Evolutionary conservation across 257 asterid species (phyloP), one percentile per base, ranked within the genome.

Genomic region (Craterostigma plantagineum): DNA sequence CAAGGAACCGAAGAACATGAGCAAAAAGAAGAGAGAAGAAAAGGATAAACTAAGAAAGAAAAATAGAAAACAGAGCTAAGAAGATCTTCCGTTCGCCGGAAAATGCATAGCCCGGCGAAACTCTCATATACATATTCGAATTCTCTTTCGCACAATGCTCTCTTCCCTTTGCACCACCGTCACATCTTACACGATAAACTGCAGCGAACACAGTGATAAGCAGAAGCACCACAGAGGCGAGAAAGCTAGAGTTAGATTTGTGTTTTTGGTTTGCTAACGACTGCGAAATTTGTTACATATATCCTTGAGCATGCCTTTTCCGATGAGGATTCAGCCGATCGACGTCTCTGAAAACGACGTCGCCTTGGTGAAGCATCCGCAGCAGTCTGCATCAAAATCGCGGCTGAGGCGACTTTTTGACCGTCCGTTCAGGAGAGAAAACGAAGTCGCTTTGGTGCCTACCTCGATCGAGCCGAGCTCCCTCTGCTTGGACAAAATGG

Each of bases 351-450:
- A 53, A 9, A 53, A 49, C 38, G 85, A 71, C 49, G 55, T 33
- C 10, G 63, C 59, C 11, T 54, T 23, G 30, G 30, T 23, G 30
- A 23, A 23, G 30, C 30, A 23, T 2, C 30, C 30, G 30, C 30
- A 77, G 74, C 63, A 67, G 64, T 74, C 81, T 34, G 73, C 70
- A 55, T 18, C 65, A 53, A 80, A 76, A 57, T 85, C 94, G n/a
- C 61, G 96, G 55, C 63, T 85, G 54, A 85, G 72, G 62, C 73
- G 91, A 43, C 82, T 85, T n/a, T 85, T 85, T 42, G 96, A 84
- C 69, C 78, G 92, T 4, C 96, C 91, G 34, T 75, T 80, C 58
- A 73, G 63, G 14, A 69, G 57, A 62, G 69, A 68, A 34, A 62
- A 56, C 9, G 58, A 50, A 18, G 44, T 16, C 42, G 58, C 65